Conservation (phyloP, 441 rosid genomes). For the Brassica balearica region DNA sequence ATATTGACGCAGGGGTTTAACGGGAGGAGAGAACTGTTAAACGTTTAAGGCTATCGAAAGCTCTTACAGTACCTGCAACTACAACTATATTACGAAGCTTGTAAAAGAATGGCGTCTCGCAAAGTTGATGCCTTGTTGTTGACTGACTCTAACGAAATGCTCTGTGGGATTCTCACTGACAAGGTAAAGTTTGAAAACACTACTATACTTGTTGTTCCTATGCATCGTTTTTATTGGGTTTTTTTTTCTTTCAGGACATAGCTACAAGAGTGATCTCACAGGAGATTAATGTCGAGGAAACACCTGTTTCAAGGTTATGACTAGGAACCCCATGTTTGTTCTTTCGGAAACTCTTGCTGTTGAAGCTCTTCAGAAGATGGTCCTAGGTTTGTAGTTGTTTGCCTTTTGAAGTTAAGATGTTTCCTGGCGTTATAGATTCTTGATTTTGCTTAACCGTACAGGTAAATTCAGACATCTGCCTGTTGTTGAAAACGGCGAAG, state of each 20-base stretch:
- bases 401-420: slow-evolving; percentile 22
- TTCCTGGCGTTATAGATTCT: not conserved
- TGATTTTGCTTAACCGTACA: slow-evolving; percentile 35
- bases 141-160: slow-evolving; percentile 90
- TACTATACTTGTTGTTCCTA: slow-evolving; percentile 18
- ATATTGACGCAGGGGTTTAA: slow-evolving; percentile 62
- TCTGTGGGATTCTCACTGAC: slow-evolving; percentile 98
- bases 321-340: slow-evolving; percentile 90
- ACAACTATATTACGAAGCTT: slow-evolving; percentile 86
- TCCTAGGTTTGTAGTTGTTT: slow-evolving; percentile 64
- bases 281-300: slow-evolving; percentile 81
- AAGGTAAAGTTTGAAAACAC: slow-evolving; percentile 50
- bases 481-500: slow-evolving; percentile 98
- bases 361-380: slow-evolving; percentile 99
- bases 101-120: slow-evolving; percentile 94
- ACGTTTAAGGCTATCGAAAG: slow-evolving; percentile 83
- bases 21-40: slow-evolving; percentile 94
- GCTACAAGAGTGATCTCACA: slow-evolving; percentile 82
- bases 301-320: slow-evolving; percentile 94
- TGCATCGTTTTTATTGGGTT: too few species aligned
- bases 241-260: slow-evolving; percentile 64
- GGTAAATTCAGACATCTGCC: slow-evolving; percentile 99
- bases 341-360: slow-evolving; percentile 95
- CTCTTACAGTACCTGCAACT: slow-evolving; percentile 87
- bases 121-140: slow-evolving; percentile 90